Percentiles rank a stretch among this genome's conserved stretches.
Evolutionary conservation across 2,329 filamentous ascomycete species (phyloP).

Genomic region (Exserohilum rostratum): DNA sequence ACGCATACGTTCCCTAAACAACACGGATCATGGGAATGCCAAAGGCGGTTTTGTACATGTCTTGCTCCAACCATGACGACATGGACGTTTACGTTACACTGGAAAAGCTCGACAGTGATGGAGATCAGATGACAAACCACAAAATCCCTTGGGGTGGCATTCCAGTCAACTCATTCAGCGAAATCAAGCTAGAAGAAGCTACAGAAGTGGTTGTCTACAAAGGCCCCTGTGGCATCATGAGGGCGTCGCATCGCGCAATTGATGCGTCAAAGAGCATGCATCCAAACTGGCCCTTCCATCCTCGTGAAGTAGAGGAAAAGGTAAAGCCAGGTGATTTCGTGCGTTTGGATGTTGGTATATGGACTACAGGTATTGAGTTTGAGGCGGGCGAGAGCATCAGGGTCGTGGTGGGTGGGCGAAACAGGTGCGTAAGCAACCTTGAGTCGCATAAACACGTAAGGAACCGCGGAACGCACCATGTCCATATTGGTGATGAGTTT

Average conservation of each 20-base stretch:
- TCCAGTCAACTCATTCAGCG: background rate
- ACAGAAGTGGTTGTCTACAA: constrained; percentile 2
- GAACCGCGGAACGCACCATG: background rate
- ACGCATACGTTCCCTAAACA: background rate
- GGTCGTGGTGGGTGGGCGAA: background rate
- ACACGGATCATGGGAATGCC: background rate
- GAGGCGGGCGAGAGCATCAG: constrained; percentile 3
- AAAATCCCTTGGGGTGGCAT: constrained; percentile 47
- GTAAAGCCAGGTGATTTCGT: constrained; percentile 1
- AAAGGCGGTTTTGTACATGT: constrained; percentile 49
- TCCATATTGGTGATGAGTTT: background rate
- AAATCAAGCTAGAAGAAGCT: background rate
- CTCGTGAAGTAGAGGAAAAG: background rate
- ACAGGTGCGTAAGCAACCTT: background rate
- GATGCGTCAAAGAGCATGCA: background rate
- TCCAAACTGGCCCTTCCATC: background rate
- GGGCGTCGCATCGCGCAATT: constrained; percentile 8
- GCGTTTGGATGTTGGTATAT: constrained; percentile 5
- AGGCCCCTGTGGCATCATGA: constrained; percentile 17
- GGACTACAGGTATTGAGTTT: constrained; percentile 13
- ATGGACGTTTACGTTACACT: constrained; percentile 35
- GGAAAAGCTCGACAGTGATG: constrained; percentile 32
- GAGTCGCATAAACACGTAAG: background rate
- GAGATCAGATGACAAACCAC: constrained; percentile 49
- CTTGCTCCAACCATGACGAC: constrained; percentile 50